Conservation (phyloP, 768 basidiomycete species). For the Boletus sensibilis region DNA sequence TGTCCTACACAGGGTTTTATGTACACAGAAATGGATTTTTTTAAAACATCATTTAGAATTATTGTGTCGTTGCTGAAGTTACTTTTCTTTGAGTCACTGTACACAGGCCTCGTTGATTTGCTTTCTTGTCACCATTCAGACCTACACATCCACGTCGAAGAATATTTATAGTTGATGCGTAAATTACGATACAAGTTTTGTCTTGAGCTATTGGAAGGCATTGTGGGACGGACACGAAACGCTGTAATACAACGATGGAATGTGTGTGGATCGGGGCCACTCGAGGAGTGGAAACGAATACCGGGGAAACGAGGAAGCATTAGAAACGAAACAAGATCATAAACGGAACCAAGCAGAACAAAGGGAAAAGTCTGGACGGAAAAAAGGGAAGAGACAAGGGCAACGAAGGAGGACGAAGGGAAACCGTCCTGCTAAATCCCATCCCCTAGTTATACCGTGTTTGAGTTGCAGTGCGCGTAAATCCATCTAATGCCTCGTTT, state of each 20-base stretch:
- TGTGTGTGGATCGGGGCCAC: slow-evolving; percentile 2
- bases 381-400: not conserved
- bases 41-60: too few species aligned
- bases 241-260: slow-evolving; percentile 20
- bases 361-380: slow-evolving; percentile 5
- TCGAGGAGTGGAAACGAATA: not conserved
- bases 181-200: slow-evolving; percentile 32
- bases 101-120: too few species aligned
- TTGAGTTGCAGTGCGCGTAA: slow-evolving; percentile 13
- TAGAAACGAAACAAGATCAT: slow-evolving; percentile 8
- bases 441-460: slow-evolving; percentile 12
- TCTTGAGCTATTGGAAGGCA: slow-evolving; percentile 14
- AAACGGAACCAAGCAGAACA: slow-evolving; percentile 21
- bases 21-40: too few species aligned
- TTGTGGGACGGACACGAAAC: slow-evolving; percentile 1
- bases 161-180: slow-evolving; percentile 36
- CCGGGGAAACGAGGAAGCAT: slow-evolving; percentile 1
- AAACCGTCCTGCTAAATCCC: not conserved
- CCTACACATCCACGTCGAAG: slow-evolving; percentile 1
- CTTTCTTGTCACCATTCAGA: not conserved
- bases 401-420: not conserved
- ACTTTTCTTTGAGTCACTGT: too few species aligned
- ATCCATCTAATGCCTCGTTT: slow-evolving; percentile 23
- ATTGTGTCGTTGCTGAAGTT: too few species aligned
- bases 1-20: too few species aligned